phyloP scores from a whole-genome alignment of 2,329 filamentous ascomycete genomes.

The Fusarium avenaceum region DNA sequence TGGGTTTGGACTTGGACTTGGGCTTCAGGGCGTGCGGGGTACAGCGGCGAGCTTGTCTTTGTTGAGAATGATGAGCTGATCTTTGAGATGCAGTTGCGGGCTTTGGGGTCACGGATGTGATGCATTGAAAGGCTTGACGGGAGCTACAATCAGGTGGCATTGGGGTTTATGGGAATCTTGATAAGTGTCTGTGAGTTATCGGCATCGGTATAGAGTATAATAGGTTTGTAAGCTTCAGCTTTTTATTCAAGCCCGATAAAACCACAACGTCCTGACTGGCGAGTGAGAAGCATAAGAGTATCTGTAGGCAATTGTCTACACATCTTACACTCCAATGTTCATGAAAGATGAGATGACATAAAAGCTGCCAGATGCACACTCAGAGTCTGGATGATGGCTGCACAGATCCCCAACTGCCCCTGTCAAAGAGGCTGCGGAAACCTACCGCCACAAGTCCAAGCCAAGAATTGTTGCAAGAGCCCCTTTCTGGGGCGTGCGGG shows the following conservation, averaged over 20 bases:
- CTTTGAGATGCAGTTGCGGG: constrained; percentile 13
- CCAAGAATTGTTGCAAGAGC: constrained; percentile 42
- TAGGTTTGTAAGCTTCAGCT: background rate
- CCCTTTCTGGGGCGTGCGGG: constrained; percentile 45
- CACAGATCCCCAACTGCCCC: constrained; percentile 39
- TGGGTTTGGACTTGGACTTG: background rate
- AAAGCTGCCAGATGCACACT: no score
- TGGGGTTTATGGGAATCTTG: constrained; percentile 1
- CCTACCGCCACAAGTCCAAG: constrained; percentile 46
- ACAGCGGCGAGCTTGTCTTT: constrained; percentile 5
- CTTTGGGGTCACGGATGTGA: constrained; percentile 1
- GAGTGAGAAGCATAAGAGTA: no score
- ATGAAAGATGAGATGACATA: constrained; percentile 2
- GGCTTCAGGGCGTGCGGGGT: constrained; percentile 31
- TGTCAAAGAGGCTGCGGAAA: constrained; percentile 49
- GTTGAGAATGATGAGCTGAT: constrained; percentile 21
- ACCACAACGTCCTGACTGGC: no score
- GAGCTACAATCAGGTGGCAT: constrained; percentile 13
- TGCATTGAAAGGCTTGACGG: constrained; percentile 6
- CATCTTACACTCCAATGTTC: background rate
- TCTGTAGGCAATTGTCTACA: no score
- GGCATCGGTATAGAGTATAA: no score
- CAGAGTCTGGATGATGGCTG: background rate
- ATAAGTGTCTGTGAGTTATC: no score
- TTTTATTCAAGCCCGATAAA: no score